Conservation (phyloP, 257 asterid genomes). For the Thymus quinquecostatus region DNA sequence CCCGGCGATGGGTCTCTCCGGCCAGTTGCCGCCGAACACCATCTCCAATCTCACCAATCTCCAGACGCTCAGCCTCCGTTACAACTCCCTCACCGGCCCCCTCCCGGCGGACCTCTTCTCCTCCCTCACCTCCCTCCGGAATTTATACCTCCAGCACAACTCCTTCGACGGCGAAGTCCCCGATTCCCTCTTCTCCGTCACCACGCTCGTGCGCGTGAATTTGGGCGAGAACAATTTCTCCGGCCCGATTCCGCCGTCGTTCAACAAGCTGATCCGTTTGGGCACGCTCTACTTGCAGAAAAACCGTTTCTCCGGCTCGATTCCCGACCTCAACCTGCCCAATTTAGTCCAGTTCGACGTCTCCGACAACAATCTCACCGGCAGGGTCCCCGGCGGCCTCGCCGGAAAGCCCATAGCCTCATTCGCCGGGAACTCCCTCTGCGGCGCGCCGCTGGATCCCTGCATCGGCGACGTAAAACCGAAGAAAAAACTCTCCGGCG, state of each 20-base stretch:
- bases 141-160: constrained; percentile 64
- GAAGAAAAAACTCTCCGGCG: constrained; percentile 59
- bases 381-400: constrained; percentile 60
- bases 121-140: constrained; percentile 49
- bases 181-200: constrained; percentile 45
- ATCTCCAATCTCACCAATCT: constrained; percentile 63
- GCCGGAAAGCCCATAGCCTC: constrained; percentile 48
- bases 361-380: constrained; percentile 58
- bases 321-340: constrained; percentile 57
- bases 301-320: constrained; percentile 62
- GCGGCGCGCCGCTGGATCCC: constrained; percentile 67
- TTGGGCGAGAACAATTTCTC: constrained; percentile 64
- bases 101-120: constrained; percentile 58
- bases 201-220: constrained; percentile 64
- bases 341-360: constrained; percentile 59
- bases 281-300: constrained; percentile 65
- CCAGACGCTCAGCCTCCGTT: constrained; percentile 74
- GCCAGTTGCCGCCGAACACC: constrained; percentile 53
- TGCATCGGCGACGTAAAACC: constrained; percentile 42
- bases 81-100: constrained; percentile 64
- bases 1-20: constrained; percentile 81
- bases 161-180: constrained; percentile 63
- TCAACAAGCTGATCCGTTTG: constrained; percentile 58
- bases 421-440: constrained; percentile 70
- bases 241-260: constrained; percentile 54